Conservation (phyloP, 2,329 filamentous ascomycete species). For the Sporothrix protearum region DNA sequence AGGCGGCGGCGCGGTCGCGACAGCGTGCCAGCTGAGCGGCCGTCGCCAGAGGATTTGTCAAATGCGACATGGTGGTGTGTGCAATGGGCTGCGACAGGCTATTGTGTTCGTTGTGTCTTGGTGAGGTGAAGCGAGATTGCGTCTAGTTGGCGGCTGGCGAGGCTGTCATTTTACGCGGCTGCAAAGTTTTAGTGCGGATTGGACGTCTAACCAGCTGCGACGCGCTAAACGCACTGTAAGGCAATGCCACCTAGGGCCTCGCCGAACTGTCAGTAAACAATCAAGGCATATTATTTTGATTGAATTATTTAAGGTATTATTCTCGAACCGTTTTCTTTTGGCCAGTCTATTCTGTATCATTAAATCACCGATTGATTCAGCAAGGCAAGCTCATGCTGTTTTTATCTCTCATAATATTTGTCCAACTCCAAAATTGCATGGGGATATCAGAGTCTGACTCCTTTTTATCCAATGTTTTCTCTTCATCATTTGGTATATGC, state of each 20-base stretch:
- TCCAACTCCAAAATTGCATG: background rate
- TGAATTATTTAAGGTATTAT: too few relatives aligned
- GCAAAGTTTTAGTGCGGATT: background rate
- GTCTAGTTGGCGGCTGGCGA: background rate
- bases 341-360: background rate
- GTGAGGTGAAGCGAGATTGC: background rate
- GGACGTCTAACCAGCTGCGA: background rate
- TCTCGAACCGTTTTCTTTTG: background rate
- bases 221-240: background rate
- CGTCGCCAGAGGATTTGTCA: constrained; percentile 70
- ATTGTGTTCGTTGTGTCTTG: background rate
- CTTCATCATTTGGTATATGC: background rate
- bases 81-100: background rate
- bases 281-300: background rate
- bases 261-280: background rate
- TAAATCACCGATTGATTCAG: background rate
- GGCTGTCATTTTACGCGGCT: background rate
- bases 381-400: too few relatives aligned
- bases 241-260: background rate
- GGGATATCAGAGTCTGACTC: background rate
- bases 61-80: constrained; percentile 50
- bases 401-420: background rate
- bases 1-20: constrained; percentile 50
- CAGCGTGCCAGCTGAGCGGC: constrained; percentile 63
- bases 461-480: background rate